Evolutionary conservation across 352 stramenopile species (phyloP), one percentile per base, ranked within the genome.

Genomic region (Globisporangium recalcitrans): DNA sequence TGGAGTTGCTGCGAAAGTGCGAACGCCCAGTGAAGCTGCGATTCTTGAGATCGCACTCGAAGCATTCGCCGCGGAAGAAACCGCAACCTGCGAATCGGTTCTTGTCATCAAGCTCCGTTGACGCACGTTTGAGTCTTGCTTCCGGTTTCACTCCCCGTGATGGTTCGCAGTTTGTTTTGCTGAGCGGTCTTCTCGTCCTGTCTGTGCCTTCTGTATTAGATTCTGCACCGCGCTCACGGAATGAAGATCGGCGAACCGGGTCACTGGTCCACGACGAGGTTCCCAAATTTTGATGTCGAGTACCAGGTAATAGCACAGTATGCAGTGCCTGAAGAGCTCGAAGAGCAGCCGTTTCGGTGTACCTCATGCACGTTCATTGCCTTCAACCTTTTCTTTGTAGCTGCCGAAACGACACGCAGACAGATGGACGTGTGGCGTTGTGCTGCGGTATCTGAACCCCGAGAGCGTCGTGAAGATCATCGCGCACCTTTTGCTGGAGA

Each of bases 381-480:
- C 11, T 2, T 26, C 51, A 57, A 24, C 13, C 14, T 13, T 46
- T 24, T 47, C 34, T 34, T 14, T 14, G 22, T 57, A 87, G 78
- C 78, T 87, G 47, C 85, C 85, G 0, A 88, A 85, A 59, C 77
- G 74, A 3, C 68, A 82, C 42, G 82, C 85, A 6, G 83, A 95
- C 52, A 68, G 83, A 40, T 95, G 85, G 85, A 70, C 85, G 4
- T 67, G 85, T 47, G 78, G 77, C 22, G 82, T 92, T 10, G 76
- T 88, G 24, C 60, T 95, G 42, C 77, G 79, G 2, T 82, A 82
- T 14, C 58, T 93, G n/a, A 53, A 56, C 1, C 73, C 82, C 14
- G 68, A 78, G 51, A 87, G 79, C 32, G 68, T 93, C 47, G 82
- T 93, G 27, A 77, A 88, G 60, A 82, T 91, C 26, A 58, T 95